Base-by-base conservation (phyloP, 208 protist species). In the Angomonas ambiguus region DNA sequence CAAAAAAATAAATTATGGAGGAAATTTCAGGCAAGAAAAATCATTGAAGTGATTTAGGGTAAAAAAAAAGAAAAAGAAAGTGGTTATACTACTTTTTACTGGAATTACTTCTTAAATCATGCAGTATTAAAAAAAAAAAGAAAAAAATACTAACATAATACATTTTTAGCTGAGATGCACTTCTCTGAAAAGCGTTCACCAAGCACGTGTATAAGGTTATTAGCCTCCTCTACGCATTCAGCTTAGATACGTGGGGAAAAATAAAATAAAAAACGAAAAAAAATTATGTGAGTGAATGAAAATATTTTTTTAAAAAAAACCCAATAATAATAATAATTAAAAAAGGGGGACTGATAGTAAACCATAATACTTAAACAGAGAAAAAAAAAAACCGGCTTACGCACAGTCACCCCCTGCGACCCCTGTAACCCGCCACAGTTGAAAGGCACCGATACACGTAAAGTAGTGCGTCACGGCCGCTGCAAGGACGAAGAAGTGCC, bases 401-500 rank as follows among this genome's bases (percentile, higher is more conserved):
- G 10, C 49, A 62, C 28, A 59, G 57, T 64, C 59, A 16, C 67
- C 57, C 20, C 30, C 58, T 0, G 49, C 74, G 2, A 28, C 55
- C 11, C 71, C 71, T 13, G 71, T 72, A 1, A 81, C 31, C 20
- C 31, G 16, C 74, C 79, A 84, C 42, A 73, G 67, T 41, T 77
- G 74, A 57, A 71, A 80, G 10, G 72, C 49, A 18, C 59, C 67
- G 41, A 82, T 82, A 38, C 71, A 71, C 8, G 65, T 82, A 28
- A 83, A 83, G 51, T 71, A 83, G 51, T 80, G 70, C 2, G 79
- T 68, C 30, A 83, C 64, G 0, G 78, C 73, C 4, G 81, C 81
- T 28, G 63, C 49, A 16, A 87, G n/a, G 20, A 87, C 76, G 57
- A 87, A 83, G 2, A 71, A 60, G 65, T 87, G 81, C 81, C 81